phyloP scores from a whole-genome alignment of 192 early-diverging fungal genomes.

The Mortierella hygrophila region DNA sequence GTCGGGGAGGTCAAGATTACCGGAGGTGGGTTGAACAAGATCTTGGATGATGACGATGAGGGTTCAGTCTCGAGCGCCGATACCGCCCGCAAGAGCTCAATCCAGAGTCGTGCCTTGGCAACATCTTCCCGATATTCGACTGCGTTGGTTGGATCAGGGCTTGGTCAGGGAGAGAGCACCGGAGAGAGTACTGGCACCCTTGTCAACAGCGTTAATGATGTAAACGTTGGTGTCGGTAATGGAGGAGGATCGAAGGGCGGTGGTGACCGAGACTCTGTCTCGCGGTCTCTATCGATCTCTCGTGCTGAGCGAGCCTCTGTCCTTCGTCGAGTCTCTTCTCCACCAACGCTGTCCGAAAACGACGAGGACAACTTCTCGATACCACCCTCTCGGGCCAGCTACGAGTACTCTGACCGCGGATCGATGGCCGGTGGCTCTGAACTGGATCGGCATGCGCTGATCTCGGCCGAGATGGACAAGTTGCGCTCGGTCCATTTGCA shows the following conservation, averaged over 20 bases:
- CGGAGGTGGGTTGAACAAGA: constrained; percentile 11
- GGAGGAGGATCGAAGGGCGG: constrained; percentile 9
- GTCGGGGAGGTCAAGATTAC: constrained; percentile 61
- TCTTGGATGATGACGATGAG: constrained; percentile 34
- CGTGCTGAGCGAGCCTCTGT: constrained; percentile 38
- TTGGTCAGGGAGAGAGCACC: neutral
- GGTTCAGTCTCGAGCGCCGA: constrained; percentile 36
- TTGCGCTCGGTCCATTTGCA: constrained; percentile 56
- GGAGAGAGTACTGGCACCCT: neutral
- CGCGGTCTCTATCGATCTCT: constrained; percentile 40
- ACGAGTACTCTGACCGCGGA: constrained; percentile 35
- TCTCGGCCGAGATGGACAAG: constrained; percentile 64
- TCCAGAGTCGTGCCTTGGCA: constrained; percentile 27
- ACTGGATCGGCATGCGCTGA: constrained; percentile 59
- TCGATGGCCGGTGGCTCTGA: constrained; percentile 30
- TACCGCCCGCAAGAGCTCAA: constrained; percentile 29
- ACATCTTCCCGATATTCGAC: constrained; percentile 25
- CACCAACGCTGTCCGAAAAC: constrained; percentile 10
- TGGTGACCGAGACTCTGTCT: constrained; percentile 22
- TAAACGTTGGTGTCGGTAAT: neutral
- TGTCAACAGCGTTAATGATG: neutral
- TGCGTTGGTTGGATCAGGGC: constrained; percentile 1
- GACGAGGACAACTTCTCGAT: constrained; percentile 30
- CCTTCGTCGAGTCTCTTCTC: constrained; percentile 23
- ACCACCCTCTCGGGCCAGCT: constrained; percentile 16